A percentile compares a stretch with the other conserved stretches of the same genome.
Evolutionary conservation across 73 alveolate genomes (phyloP).

Genomic region (Paraurostyla sp.): DNA sequence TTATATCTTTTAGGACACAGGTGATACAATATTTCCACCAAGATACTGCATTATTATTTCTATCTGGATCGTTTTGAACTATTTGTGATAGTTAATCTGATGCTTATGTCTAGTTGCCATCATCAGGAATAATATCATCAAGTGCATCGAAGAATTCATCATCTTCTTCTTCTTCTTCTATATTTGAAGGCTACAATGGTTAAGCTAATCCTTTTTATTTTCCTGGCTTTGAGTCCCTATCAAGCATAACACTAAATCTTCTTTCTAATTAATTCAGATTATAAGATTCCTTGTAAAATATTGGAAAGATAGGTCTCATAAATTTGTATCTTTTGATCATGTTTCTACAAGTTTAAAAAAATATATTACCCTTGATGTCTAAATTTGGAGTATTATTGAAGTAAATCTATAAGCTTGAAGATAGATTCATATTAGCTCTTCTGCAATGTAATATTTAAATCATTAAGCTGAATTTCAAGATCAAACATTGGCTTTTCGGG

Average conservation of each 20-base stretch:
- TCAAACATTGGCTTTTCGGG: slow-evolving; percentile 41
- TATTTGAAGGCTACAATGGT: too few relatives aligned
- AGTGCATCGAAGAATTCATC: slow-evolving; percentile 56
- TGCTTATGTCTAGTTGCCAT: too few relatives aligned
- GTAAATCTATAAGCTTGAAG: slow-evolving; percentile 8
- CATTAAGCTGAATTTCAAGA: slow-evolving; percentile 22
- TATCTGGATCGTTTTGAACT: too few relatives aligned
- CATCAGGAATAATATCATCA: not conserved
- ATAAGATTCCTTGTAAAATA: not conserved
- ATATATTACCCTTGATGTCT: not conserved
- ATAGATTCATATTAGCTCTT: slow-evolving; percentile 20
- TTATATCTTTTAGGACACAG: slow-evolving; percentile 22
- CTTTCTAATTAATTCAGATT: not conserved
- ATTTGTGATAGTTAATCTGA: not conserved
- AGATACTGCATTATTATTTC: slow-evolving; percentile 57
- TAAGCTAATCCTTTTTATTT: too few relatives aligned
- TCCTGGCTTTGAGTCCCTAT: not conserved
- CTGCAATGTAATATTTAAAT: not conserved
- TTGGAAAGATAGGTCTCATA: slow-evolving; percentile 48
- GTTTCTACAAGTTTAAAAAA: not conserved
- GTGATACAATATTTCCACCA: slow-evolving; percentile 75
- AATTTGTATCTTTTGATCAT: slow-evolving; percentile 11
- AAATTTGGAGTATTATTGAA: slow-evolving; percentile 12
- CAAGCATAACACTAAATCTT: not conserved
- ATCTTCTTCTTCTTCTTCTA: not conserved